A percentile compares a stretch with the other conserved stretches of the same genome.
phyloP scores from a whole-genome alignment of 148 eudicot species.

The Spergularia marina region DNA sequence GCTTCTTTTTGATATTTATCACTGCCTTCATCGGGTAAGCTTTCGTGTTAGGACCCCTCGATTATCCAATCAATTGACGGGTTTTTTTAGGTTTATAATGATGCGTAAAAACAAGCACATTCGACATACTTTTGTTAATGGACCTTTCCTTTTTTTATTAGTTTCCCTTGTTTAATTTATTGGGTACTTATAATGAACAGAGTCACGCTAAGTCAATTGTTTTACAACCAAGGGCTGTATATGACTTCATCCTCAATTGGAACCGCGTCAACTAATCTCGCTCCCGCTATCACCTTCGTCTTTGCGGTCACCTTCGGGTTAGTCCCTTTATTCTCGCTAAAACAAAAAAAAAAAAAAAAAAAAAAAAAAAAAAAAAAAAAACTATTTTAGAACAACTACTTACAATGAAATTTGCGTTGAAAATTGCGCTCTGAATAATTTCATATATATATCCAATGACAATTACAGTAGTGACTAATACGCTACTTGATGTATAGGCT shows the following conservation, averaged over 20 bases:
- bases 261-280: conserved; percentile 54
- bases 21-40: conserved; percentile 59
- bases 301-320: conserved; percentile 51
- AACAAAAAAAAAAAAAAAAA: neutral
- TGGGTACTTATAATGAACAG: conserved; percentile 28
- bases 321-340: neutral
- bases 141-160: neutral
- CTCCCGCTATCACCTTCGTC: conserved; percentile 70
- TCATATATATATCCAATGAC: too few species aligned
- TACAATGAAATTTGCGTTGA: too few species aligned
- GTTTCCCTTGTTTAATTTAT: neutral
- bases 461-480: too few species aligned
- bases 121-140: too few species aligned
- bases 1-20: conserved; percentile 52
- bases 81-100: too few species aligned
- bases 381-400: too few species aligned
- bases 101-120: too few species aligned
- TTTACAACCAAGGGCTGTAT: conserved; percentile 60
- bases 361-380: neutral
- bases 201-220: conserved; percentile 50
- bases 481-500: conserved; percentile 30
- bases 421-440: too few species aligned
- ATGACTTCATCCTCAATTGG: conserved; percentile 59
- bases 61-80: too few species aligned
- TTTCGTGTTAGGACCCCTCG: too few species aligned